Evolutionary conservation across 2,329 filamentous ascomycete species (phyloP), one percentile per base, ranked within the genome.

Genomic region (Aspergillus sp.): DNA sequence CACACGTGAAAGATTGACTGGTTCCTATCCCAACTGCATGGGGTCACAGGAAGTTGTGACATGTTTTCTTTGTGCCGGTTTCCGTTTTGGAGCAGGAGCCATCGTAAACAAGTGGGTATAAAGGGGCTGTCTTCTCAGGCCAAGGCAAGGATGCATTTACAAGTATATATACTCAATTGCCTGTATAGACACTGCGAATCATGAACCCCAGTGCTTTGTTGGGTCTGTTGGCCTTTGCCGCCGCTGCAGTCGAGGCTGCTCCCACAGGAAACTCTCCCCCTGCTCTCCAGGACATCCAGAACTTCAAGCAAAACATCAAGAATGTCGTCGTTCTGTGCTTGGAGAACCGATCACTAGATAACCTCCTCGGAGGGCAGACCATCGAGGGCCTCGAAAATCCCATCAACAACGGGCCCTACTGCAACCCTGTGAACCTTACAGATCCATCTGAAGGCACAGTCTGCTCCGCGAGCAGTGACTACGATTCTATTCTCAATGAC

Each of bases 341-440:
- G 62, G 70, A 72, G 51, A 72, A 72, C 52, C 69, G 69, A 41
- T 72, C 70, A 0, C 54, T 72, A 26, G 70, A 73, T 52, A 73
- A 71, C 53, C 47, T 73, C 6, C 54, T 72, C 5, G 70, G 70
- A 43, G 70, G 68, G 7, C 65, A 70, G 56, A 67, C 50, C 10
- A 49, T 60, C 11, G 45, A 53, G 10, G 68, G 68, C 27, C 49
- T 72, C 2, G 66, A 71, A 34, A 72, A 72, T 50, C 65, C 67
- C 6, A 60, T 68, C 51, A 65, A 70, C 48, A 69, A 61, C 35
- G 68, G 68, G 0, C 67, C 67, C 5, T 71, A 54, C 56, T 71
- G 69, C 60, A 71, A 71, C 47, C 67, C 66, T 3, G 57, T 58
- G 40, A 67, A 71, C 50, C 42, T 70, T 33, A 60, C 51, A 42